Base-by-base conservation (phyloP, 495 filamentous ascomycete genomes). In the Penicillium silybi region DNA sequence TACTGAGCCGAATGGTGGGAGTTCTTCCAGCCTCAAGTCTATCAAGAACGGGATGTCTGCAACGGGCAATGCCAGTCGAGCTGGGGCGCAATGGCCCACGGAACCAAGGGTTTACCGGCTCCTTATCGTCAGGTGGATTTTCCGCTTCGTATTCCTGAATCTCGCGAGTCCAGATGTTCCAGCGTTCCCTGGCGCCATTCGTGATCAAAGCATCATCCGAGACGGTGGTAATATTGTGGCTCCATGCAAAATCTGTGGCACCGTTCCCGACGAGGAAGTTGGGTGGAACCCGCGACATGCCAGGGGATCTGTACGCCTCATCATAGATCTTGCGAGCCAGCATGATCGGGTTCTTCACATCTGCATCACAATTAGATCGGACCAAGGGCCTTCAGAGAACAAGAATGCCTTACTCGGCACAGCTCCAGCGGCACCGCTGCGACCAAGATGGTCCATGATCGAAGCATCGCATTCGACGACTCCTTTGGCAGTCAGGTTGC, bases 391-490 rank as follows among this genome's bases (percentile, higher is more conserved):
- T 7, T 13, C 37, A 26, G 18, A 7, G 17, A 26, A 1, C 17
- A 18, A 11, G 6, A 4, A 1, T 3, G 3, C 78, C 90, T 71
- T 78, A 97, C 93, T 84, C 43, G 85, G 78, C 41, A 92, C 88
- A 32, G 93, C 95, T 54, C 92, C 95, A 61, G 86, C 93, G 44
- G 90, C 93, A 50, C 93, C 93, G 68, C 92, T 97, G 58, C 90
- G 83, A 10, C 93, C 93, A 41, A 83, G 74, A 61, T 97, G 89
- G 61, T 98, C 91, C 34, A 97, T 85, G 34, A 98, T 82, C 0
- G 88, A 88, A 29, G 93, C 95, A 70, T 98, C 93, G 60, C 91
- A 90, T 64, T 98, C 95, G 20, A 96, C 93, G 15, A 83, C 80
- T 3, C 93, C 93, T 56, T 97, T 86, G 44, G 92, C 85, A 41